Percentiles rank a stretch among this genome's conserved stretches.
Conservation (phyloP, 2,329 filamentous ascomycete species). For the Rutstroemia sp. region DNA sequence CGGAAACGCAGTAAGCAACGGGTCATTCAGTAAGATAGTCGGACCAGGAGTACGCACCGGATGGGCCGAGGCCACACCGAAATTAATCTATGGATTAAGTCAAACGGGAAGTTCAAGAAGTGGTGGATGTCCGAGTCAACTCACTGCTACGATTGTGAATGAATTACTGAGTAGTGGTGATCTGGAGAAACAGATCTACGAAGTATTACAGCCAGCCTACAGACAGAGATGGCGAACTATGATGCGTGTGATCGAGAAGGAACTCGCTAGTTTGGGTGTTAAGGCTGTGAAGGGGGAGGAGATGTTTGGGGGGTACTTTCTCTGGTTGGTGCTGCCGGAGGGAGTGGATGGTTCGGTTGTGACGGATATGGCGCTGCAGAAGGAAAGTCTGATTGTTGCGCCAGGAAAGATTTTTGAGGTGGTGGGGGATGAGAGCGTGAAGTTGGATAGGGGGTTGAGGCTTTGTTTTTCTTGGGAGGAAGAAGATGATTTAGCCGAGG, state of each 20-base stretch:
- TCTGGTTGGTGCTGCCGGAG: constrained; percentile 65
- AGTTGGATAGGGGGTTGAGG: constrained; percentile 54
- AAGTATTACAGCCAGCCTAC: constrained; percentile 38
- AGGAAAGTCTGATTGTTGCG: constrained; percentile 62
- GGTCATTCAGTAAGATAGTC: constrained; percentile 81
- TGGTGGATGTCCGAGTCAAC: constrained; percentile 50
- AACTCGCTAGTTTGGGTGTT: constrained; percentile 58
- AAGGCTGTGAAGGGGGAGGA: constrained; percentile 34
- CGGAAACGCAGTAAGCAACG: constrained; percentile 78
- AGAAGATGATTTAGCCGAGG: constrained; percentile 57
- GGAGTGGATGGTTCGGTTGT: constrained; percentile 42
- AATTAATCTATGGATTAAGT: constrained; percentile 46
- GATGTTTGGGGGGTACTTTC: constrained; percentile 74
- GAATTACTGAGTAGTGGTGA: constrained; percentile 39
- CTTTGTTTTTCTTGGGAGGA: constrained; percentile 70
- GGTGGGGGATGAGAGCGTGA: constrained; percentile 44
- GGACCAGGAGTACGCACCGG: constrained; percentile 77
- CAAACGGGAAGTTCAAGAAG: constrained; percentile 47
- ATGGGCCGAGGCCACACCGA: constrained; percentile 72
- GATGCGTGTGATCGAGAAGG: constrained; percentile 47
- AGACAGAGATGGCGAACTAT: constrained; percentile 43
- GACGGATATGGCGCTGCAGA: constrained; percentile 49
- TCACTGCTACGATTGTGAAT: constrained; percentile 45
- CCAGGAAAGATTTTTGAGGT: constrained; percentile 65
- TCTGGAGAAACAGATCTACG: constrained; percentile 38